Base-by-base conservation (phyloP, 1,284 basidiomycete genomes). In the Coniophora puteana region DNA sequence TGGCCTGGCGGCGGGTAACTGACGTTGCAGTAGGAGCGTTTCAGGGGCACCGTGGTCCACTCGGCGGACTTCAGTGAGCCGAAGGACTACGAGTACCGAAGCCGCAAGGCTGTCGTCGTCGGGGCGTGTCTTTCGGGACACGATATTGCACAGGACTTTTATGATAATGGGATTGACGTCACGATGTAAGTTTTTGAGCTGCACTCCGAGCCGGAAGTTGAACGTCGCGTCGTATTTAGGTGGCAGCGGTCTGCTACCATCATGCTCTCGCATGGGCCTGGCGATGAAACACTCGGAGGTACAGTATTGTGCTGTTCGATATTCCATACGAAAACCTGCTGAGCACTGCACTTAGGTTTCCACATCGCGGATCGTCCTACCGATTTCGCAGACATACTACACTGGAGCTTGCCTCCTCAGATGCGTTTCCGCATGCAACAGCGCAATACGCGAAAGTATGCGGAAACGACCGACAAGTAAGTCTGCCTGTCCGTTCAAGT, bases 1-100 rank as follows among this genome's bases (percentile, higher is more conserved):
- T 11, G 8, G 4, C 34, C 5, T 4, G n/a, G n/a, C n/a, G n/a
- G n/a, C n/a, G n/a, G n/a, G n/a, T n/a, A n/a, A n/a, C n/a, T 38
- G 16, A 17, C 8, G 1, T 27, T 5, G 39, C 20, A 2, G 8
- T n/a, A 61, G 58, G 54, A 56, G n/a, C 33, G 35, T 3, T 57
- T 50, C 30, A 32, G 12, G 14, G 50, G 55, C 18, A 38, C 41
- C 1, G 26, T 49, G 23, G 13, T 69, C 4, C 72, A 74, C 47
- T 74, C 71, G 6, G 54, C 61, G 17, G n/a, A n/a, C n/a, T n/a
- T n/a, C n/a, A n/a, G n/a, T n/a, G n/a, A n/a, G n/a, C n/a, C n/a
- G n/a, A n/a, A n/a, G n/a, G 36, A 54, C 22, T 67, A 61, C 46
- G 54, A 62, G 10, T 66, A 59, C 52, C 34, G 30, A 12, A 48